A percentile compares a stretch with the other conserved stretches of the same genome.
Conservation (phyloP, 768 basidiomycete species). For the Ephemerocybe angulata region DNA sequence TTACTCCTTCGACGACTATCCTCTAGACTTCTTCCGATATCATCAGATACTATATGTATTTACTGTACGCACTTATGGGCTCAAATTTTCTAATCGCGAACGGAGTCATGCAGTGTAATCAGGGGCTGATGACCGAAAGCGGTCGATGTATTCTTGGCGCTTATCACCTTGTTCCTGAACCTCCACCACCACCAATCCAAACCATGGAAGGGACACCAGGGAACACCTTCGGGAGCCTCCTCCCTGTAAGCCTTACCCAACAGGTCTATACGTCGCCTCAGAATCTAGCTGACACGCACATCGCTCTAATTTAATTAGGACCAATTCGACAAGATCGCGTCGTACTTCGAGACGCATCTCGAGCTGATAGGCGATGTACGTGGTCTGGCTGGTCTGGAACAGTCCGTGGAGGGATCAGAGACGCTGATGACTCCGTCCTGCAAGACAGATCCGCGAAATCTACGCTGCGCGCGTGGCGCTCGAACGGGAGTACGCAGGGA, state of each 20-base stretch:
- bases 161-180: too few relatives aligned
- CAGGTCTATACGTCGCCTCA: neutral
- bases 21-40: too few relatives aligned
- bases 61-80: too few relatives aligned
- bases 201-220: too few relatives aligned
- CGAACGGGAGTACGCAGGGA: conserved; percentile 77
- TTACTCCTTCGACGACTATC: too few relatives aligned
- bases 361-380: conserved; percentile 62
- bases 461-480: conserved; percentile 62
- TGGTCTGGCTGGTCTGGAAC: too few relatives aligned
- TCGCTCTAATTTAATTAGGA: conserved; percentile 40
- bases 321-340: conserved; percentile 63
- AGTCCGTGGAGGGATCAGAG: neutral
- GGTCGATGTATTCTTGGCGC: too few relatives aligned
- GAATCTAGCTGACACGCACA: neutral
- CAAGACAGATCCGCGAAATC: conserved; percentile 63
- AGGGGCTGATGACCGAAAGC: too few relatives aligned
- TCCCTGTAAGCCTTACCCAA: neutral
- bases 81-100: too few relatives aligned
- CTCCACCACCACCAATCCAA: too few relatives aligned
- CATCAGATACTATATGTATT: too few relatives aligned
- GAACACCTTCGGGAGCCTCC: neutral
- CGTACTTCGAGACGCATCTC: conserved; percentile 61
- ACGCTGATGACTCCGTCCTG: neutral
- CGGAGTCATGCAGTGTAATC: too few relatives aligned